Evolutionary conservation across 768 basidiomycete species (phyloP).

Genomic region (Russula sp.): DNA sequence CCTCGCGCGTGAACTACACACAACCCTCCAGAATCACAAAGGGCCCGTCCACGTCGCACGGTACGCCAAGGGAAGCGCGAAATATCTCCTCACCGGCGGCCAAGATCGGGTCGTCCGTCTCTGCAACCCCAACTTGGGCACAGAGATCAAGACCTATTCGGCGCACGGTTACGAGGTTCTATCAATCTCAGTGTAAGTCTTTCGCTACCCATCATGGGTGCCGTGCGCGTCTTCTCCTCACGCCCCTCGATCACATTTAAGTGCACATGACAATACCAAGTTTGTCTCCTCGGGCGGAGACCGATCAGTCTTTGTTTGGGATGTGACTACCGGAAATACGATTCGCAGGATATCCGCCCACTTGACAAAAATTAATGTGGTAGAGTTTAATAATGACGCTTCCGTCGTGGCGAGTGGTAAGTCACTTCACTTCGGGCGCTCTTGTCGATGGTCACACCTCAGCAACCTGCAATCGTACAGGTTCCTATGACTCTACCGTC

Average conservation of each 20-base stretch:
- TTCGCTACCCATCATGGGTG: slow-evolving; percentile 8
- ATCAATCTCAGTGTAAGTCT: slow-evolving; percentile 73
- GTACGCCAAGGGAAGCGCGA: slow-evolving; percentile 82
- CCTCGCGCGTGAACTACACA: slow-evolving; percentile 55
- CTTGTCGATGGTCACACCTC: slow-evolving; percentile 7
- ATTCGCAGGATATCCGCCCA: slow-evolving; percentile 82
- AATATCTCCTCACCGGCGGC: slow-evolving; percentile 89
- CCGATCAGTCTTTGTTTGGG: slow-evolving; percentile 90
- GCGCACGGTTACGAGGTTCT: slow-evolving; percentile 96
- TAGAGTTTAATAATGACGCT: slow-evolving; percentile 86
- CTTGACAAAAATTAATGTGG: slow-evolving; percentile 81
- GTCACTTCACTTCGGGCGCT: slow-evolving; percentile 18
- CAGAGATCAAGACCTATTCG: slow-evolving; percentile 85
- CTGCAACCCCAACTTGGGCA: slow-evolving; percentile 82
- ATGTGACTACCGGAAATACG: slow-evolving; percentile 82
- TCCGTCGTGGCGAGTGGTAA: slow-evolving; percentile 83
- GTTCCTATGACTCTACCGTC: slow-evolving; percentile 88
- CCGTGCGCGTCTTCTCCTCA: not conserved
- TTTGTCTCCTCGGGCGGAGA: slow-evolving; percentile 95
- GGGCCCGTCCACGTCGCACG: slow-evolving; percentile 88
- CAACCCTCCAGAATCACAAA: slow-evolving; percentile 57
- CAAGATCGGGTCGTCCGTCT: slow-evolving; percentile 84
- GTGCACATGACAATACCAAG: slow-evolving; percentile 87
- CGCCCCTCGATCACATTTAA: slow-evolving; percentile 33
- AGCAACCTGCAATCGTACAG: slow-evolving; percentile 35